These are phyloP conservation scores for Bombardia bombarda DNA, from an alignment of 495 filamentous ascomycete genomes.

Conservation along the genomic window DNA sequence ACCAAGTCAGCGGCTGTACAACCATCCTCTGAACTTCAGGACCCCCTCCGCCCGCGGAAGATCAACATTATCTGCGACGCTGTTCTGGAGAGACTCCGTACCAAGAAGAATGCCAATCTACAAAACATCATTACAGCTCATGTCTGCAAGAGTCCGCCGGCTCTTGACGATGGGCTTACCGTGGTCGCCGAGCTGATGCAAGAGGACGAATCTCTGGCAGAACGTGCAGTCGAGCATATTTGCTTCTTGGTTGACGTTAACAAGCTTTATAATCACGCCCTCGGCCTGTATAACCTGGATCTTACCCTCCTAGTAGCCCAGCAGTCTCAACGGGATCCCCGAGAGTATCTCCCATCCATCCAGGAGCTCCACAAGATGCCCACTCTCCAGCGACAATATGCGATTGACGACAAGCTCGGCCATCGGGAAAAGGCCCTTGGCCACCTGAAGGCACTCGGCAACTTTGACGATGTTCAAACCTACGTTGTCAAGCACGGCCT, in stretches of 20 bases:
- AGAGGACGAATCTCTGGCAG: slow-evolving; percentile 57
- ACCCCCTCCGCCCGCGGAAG: slow-evolving; percentile 44
- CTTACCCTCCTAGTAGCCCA: slow-evolving; percentile 86
- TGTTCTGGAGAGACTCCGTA: slow-evolving; percentile 59
- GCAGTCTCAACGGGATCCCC: slow-evolving; percentile 89
- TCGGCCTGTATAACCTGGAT: slow-evolving; percentile 87
- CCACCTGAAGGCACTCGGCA: slow-evolving; percentile 57
- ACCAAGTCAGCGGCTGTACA: slow-evolving; percentile 37
- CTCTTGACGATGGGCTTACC: slow-evolving; percentile 75
- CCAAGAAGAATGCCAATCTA: slow-evolving; percentile 58
- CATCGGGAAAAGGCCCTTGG: slow-evolving; percentile 67
- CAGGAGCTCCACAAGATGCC: slow-evolving; percentile 72
- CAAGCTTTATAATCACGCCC: slow-evolving; percentile 80
- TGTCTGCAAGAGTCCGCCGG: slow-evolving; percentile 85
- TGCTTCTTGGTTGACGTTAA: slow-evolving; percentile 94
- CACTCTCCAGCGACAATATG: slow-evolving; percentile 60
- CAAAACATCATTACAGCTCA: slow-evolving; percentile 93
- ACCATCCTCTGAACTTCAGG: background rate
- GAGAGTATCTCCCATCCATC: slow-evolving; percentile 92
- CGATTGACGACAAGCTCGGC: slow-evolving; percentile 80
- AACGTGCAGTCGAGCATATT: slow-evolving; percentile 87
- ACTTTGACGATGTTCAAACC: slow-evolving; percentile 63
- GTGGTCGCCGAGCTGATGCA: slow-evolving; percentile 69
- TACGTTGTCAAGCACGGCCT: slow-evolving; percentile 76
- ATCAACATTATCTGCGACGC: slow-evolving; percentile 84